phyloP scores from a whole-genome alignment of 2,329 filamentous ascomycete species.

The Hymenoscyphus scutula region DNA sequence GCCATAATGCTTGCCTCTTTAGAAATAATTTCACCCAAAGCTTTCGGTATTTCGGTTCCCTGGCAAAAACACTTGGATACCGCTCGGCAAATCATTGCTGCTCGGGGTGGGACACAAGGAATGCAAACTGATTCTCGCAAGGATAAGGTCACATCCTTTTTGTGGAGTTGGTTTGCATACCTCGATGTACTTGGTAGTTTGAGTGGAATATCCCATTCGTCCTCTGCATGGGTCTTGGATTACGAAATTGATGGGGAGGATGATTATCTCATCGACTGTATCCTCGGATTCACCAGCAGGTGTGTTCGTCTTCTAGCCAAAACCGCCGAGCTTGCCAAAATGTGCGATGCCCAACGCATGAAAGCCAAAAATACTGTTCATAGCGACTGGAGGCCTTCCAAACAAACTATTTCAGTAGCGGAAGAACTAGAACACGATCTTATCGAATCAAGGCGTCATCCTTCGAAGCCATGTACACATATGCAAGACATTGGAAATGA shows the following conservation, averaged over 20 bases:
- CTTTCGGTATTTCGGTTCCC: conserved; percentile 75
- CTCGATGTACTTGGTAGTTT: conserved; percentile 76
- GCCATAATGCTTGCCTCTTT: conserved; percentile 83
- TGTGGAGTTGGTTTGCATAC: conserved; percentile 81
- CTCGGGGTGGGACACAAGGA: conserved; percentile 58
- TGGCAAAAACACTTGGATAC: conserved; percentile 79
- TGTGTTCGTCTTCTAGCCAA: conserved; percentile 70
- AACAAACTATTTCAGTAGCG: conserved; percentile 54
- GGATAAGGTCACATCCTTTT: conserved; percentile 66
- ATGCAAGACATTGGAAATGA: conserved; percentile 47
- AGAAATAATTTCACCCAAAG: conserved; percentile 78
- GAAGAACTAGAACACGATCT: conserved; percentile 60
- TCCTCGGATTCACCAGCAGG: conserved; percentile 73
- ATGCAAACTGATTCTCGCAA: conserved; percentile 38
- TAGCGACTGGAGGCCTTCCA: conserved; percentile 56
- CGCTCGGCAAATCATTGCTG: conserved; percentile 71
- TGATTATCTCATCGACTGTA: conserved; percentile 66
- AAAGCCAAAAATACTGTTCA: conserved; percentile 49
- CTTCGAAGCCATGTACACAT: conserved; percentile 42
- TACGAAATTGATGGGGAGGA: conserved; percentile 54
- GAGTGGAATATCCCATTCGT: conserved; percentile 49
- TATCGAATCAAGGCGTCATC: conserved; percentile 48
- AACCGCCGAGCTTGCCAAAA: conserved; percentile 67
- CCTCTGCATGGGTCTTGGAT: conserved; percentile 38
- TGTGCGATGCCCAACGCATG: conserved; percentile 66